Percentiles rank a stretch among this genome's conserved stretches.
phyloP scores from a whole-genome alignment of 2,329 filamentous ascomycete species.

The Ascochyta pisi region DNA sequence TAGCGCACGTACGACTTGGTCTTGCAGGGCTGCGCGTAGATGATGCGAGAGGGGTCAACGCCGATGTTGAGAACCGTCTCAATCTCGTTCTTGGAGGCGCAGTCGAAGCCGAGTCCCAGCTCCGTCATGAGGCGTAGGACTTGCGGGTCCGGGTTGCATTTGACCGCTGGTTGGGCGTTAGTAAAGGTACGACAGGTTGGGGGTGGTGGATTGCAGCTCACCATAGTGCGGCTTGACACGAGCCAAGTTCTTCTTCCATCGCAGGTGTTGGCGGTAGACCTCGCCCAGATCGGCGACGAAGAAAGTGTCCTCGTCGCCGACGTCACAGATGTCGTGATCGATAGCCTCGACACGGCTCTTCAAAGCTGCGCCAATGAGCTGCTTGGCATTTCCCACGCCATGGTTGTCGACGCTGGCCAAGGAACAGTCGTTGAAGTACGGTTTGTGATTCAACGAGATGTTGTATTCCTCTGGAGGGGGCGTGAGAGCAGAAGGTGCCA shows the following conservation, averaged over 20 bases:
- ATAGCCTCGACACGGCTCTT: conserved; percentile 83
- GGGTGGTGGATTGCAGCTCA: conserved; percentile 54
- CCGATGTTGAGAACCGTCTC: conserved; percentile 86
- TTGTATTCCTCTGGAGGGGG: conserved; percentile 50
- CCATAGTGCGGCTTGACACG: conserved; percentile 97
- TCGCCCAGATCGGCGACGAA: conserved; percentile 98
- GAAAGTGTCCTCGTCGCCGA: conserved; percentile 96
- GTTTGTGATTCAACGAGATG: conserved; percentile 49
- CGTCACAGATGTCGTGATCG: conserved; percentile 84
- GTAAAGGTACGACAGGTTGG: conserved; percentile 8
- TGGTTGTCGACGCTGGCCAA: conserved; percentile 52
- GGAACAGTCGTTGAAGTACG: conserved; percentile 36
- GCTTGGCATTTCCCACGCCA: conserved; percentile 68
- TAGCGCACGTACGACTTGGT: conserved; percentile 97
- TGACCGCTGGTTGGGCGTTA: conserved; percentile 73
- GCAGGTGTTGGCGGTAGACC: conserved; percentile 97
- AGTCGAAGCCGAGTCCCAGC: conserved; percentile 95
- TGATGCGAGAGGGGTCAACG: conserved; percentile 87
- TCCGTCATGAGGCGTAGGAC: conserved; percentile 86
- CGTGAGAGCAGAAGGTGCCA: conserved; percentile 73
- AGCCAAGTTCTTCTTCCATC: conserved; percentile 94
- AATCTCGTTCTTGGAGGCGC: conserved; percentile 96
- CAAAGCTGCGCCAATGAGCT: conserved; percentile 85
- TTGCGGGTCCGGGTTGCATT: conserved; percentile 95
- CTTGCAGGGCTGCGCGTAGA: conserved; percentile 99